These are phyloP conservation scores for Fonsecaea monophora DNA, from an alignment of 2,329 filamentous ascomycete species.

Conservation along the genomic window DNA sequence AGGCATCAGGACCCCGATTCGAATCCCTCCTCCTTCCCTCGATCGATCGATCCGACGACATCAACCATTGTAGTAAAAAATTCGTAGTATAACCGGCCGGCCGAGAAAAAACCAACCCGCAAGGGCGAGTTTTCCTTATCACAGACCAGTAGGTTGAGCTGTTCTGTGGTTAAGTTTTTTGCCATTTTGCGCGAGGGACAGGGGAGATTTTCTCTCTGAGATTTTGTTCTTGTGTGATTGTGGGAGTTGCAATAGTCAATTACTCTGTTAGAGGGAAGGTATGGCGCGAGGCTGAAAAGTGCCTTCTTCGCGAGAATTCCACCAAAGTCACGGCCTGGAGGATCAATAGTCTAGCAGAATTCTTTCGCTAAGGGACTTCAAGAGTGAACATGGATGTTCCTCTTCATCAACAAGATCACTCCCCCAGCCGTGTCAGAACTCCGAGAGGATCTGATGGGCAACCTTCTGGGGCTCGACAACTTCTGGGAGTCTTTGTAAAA, in stretches of 20 bases:
- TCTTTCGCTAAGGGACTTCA: neutral
- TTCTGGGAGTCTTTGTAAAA: neutral
- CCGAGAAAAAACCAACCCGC: constrained; percentile 5
- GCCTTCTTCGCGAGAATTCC: neutral
- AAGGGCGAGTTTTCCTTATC: neutral
- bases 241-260: too few relatives aligned
- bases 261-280: too few relatives aligned
- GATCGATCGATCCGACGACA: constrained; percentile 6
- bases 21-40: neutral
- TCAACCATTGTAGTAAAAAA: neutral
- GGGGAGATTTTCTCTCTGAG: neutral
- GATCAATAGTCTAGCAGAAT: neutral
- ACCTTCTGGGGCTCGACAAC: neutral
- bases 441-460: neutral
- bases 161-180: constrained; percentile 2
- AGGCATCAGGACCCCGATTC: neutral
- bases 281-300: neutral
- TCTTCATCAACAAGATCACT: neutral
- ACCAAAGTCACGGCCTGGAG: neutral
- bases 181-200: neutral
- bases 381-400: neutral
- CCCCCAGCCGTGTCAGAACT: neutral
- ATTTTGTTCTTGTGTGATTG: neutral
- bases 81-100: neutral
- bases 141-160: neutral